A percentile compares a stretch with the other conserved stretches of the same genome.
phyloP scores from a whole-genome alignment of 176 grass and related monocot genomes.

The Aegilops speltoides region DNA sequence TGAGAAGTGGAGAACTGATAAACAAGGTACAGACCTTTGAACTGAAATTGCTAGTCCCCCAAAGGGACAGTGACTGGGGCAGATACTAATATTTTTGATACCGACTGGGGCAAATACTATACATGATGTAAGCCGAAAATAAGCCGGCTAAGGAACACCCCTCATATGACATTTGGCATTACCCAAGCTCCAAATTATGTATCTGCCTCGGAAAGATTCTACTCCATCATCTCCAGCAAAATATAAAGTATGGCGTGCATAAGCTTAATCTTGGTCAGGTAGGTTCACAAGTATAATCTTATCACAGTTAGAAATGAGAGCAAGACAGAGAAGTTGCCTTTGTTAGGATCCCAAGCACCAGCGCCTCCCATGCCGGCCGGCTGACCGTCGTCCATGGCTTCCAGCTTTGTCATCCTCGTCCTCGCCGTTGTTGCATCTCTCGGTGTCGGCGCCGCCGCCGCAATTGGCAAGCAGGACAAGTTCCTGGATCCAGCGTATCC shows the following conservation, averaged over 20 bases:
- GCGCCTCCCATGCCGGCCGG: not conserved
- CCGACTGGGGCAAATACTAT: not conserved
- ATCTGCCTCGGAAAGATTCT: not conserved
- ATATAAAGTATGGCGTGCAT: not conserved
- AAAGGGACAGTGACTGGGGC: constrained; percentile 1
- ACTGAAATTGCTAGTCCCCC: not conserved
- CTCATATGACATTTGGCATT: not conserved
- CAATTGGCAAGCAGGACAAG: not conserved
- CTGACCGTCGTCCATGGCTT: not conserved
- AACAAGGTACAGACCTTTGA: not conserved
- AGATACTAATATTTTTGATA: not conserved
- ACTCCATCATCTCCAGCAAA: not conserved
- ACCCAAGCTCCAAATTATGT: not conserved
- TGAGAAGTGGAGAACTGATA: not conserved
- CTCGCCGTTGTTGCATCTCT: not conserved
- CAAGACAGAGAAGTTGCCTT: not conserved
- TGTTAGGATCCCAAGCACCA: not conserved
- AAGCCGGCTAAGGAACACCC: not conserved
- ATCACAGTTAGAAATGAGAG: too few relatives aligned
- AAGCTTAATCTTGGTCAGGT: not conserved
- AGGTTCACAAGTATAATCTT: not conserved
- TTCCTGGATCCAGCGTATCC: not conserved
- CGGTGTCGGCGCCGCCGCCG: not conserved
- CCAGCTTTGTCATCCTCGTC: not conserved
- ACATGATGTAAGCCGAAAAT: not conserved